These are phyloP conservation scores for Ogataea pini DNA, from an alignment of 805 yeast genomes.

Conservation along the genomic window DNA sequence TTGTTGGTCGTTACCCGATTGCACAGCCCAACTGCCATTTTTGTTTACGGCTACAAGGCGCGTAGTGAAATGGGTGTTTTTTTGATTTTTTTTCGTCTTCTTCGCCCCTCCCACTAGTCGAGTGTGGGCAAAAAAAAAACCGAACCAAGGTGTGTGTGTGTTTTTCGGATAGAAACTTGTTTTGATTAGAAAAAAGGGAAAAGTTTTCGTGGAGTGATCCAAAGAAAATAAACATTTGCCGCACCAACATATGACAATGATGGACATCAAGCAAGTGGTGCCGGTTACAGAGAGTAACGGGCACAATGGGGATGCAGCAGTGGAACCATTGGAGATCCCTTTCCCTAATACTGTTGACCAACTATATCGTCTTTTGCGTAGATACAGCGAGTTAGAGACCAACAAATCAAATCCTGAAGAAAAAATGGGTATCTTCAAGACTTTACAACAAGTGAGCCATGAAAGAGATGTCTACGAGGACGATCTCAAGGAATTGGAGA, in stretches of 20 bases:
- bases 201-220: neutral
- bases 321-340: slow-evolving; percentile 24
- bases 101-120: slow-evolving; percentile 2
- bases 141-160: neutral
- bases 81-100: neutral
- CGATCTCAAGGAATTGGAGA: slow-evolving; percentile 34
- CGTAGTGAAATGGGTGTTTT: neutral
- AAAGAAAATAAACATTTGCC: neutral
- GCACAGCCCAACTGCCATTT: neutral
- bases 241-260: slow-evolving; percentile 7
- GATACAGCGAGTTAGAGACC: slow-evolving; percentile 31
- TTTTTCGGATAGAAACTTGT: neutral
- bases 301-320: neutral
- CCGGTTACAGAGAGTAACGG: slow-evolving; percentile 6
- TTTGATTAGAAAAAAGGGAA: slow-evolving; percentile 3
- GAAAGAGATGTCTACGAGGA: slow-evolving; percentile 40
- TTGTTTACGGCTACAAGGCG: slow-evolving; percentile 1
- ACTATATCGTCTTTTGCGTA: slow-evolving; percentile 30
- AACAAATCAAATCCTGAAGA: slow-evolving; percentile 35
- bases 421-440: slow-evolving; percentile 44
- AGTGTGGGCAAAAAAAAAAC: slow-evolving; percentile 5
- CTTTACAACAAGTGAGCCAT: slow-evolving; percentile 41
- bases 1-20: neutral
- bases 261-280: slow-evolving; percentile 4
- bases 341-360: slow-evolving; percentile 28